Evolutionary conservation across 208 protist species (phyloP).

Genomic region (Herpetomonas tarakana): DNA sequence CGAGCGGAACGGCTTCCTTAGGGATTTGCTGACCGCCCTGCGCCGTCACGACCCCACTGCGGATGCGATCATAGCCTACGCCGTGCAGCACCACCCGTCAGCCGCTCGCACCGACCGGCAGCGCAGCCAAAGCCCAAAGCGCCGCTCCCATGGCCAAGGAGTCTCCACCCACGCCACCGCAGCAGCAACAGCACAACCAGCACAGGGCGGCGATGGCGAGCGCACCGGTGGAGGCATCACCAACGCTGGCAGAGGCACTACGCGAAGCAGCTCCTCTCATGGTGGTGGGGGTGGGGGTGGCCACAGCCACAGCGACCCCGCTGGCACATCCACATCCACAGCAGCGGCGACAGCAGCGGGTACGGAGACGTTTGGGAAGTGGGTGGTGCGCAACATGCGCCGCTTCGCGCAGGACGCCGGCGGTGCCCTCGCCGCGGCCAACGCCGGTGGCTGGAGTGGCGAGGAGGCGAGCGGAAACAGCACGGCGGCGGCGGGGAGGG

Average conservation of each 20-base stretch:
- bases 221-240: too few species aligned
- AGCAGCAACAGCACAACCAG: not conserved
- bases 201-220: too few species aligned
- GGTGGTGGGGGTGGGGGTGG: slow-evolving; percentile 3
- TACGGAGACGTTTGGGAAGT: not conserved
- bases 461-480: too few species aligned
- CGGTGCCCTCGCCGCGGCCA: not conserved
- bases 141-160: not conserved
- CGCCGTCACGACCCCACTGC: slow-evolving; percentile 4
- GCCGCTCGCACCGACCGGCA: slow-evolving; percentile 1
- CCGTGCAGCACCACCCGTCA: slow-evolving; percentile 8
- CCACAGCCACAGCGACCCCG: not conserved
- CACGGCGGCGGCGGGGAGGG: not conserved
- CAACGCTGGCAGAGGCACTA: too few species aligned
- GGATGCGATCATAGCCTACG: not conserved
- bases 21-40: slow-evolving; percentile 20
- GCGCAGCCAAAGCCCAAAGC: not conserved
- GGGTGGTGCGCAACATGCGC: not conserved
- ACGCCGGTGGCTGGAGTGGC: not conserved
- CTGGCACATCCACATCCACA: too few species aligned
- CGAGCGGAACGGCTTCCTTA: slow-evolving; percentile 29
- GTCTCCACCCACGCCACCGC: not conserved
- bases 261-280: not conserved
- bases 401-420: slow-evolving; percentile 8
- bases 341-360: too few species aligned